phyloP scores from a whole-genome alignment of 2,329 filamentous ascomycete species.

The Neofusicoccum kwambonambiense region DNA sequence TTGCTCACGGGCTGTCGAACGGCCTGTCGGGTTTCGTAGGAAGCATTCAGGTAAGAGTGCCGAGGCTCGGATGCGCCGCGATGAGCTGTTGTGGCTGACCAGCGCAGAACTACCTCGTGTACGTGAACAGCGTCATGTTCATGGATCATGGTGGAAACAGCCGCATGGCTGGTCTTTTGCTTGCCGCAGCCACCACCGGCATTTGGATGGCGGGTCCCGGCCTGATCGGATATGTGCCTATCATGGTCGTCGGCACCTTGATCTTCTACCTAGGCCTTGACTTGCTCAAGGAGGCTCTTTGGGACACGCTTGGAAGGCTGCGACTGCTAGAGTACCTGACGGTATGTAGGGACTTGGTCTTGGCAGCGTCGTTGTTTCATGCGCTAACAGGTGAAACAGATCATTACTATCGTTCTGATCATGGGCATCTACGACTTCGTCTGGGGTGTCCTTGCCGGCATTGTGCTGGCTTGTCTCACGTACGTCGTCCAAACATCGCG shows the following conservation, averaged over 20 bases:
- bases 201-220: conserved; percentile 83
- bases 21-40: conserved; percentile 81
- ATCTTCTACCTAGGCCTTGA: conserved; percentile 96
- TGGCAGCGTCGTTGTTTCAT: not conserved
- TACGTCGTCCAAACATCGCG: conserved; percentile 89
- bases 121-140: conserved; percentile 96
- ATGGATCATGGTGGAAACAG: conserved; percentile 88
- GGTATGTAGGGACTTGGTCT: conserved; percentile 44
- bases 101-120: conserved; percentile 86
- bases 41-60: conserved; percentile 66
- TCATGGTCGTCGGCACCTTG: conserved; percentile 93
- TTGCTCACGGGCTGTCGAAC: conserved; percentile 91
- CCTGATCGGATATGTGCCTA: conserved; percentile 89
- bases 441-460: conserved; percentile 86
- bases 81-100: conserved; percentile 24
- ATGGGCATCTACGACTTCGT: conserved; percentile 99
- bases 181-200: conserved; percentile 75
- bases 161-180: conserved; percentile 78
- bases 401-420: conserved; percentile 83
- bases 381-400: conserved; percentile 41
- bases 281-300: conserved; percentile 81
- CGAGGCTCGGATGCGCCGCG: not conserved
- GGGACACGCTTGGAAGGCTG: conserved; percentile 84
- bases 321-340: conserved; percentile 87
- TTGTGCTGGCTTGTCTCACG: conserved; percentile 85